Percentiles rank a stretch among this genome's conserved stretches.
Conservation (phyloP, 495 filamentous ascomycete species). For the Penicillium tannophilum region DNA sequence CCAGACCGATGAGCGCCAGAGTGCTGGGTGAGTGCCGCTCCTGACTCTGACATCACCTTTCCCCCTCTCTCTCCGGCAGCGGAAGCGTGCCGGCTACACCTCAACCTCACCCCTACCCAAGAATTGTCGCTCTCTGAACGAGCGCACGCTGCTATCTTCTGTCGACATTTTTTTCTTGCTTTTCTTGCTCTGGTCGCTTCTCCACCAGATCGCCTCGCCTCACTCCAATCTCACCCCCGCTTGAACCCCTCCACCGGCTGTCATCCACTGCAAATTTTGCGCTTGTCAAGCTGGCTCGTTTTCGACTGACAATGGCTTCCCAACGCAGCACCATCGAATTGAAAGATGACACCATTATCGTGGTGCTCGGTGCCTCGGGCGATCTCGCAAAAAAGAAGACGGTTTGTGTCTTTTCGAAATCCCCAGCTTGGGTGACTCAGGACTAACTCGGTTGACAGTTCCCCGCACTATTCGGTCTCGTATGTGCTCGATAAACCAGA, state of each 20-base stretch:
- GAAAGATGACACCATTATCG: constrained; percentile 97
- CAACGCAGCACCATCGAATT: constrained; percentile 76
- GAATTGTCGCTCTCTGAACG: not conserved
- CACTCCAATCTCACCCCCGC: constrained; percentile 6
- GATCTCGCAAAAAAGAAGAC: constrained; percentile 99
- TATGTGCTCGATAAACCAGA: constrained; percentile 52
- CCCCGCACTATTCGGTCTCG: constrained; percentile 96
- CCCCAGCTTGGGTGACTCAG: constrained; percentile 22
- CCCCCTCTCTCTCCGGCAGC: constrained; percentile 31
- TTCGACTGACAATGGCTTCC: constrained; percentile 35
- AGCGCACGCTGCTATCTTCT: not conserved
- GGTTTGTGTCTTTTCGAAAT: constrained; percentile 52
- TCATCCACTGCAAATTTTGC: constrained; percentile 22
- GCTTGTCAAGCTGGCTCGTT: constrained; percentile 5
- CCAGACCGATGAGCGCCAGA: constrained; percentile 59
- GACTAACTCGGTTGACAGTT: constrained; percentile 60
- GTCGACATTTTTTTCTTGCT: not conserved
- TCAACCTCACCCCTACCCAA: constrained; percentile 17
- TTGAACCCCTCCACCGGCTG: constrained; percentile 22
- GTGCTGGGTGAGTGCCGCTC: constrained; percentile 63
- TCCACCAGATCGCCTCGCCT: not conserved
- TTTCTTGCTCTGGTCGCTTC: not conserved
- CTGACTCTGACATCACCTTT: constrained; percentile 51
- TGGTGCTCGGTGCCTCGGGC: constrained; percentile 95
- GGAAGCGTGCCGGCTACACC: constrained; percentile 25